Evolutionary conservation across 345 rosid species (phyloP), one percentile per base, ranked within the genome.

Genomic region (Brassica nigra): DNA sequence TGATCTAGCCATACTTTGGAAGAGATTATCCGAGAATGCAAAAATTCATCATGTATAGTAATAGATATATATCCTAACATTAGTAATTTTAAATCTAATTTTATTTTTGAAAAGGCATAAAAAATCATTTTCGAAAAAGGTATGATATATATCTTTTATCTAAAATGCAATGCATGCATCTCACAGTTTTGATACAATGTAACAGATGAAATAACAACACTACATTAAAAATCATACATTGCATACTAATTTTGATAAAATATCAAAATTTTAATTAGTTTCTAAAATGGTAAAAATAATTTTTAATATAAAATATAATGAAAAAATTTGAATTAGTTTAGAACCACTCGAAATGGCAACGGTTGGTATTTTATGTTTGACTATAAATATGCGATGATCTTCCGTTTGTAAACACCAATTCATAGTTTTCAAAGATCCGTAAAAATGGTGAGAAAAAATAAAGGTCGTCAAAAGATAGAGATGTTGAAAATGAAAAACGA

Each of bases 371-470:
- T 9, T 33, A 52, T 54, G 14, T 37, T 64, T 44, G 37, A 7
- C 16, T 78, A 78, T 78, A 71, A 78, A 71, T 78, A 64, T n/a
- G 57, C 49, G 42, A 63, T 5, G 16, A 27, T 30, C 1, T 62
- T 71, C 7, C 0, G 1, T 49, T 2, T 47, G 18, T 37, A 61
- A 68, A 39, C 4, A 78, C 12, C 30, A 37, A 63, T n/a, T 49
- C 30, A n/a, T 36, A 52, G 9, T 20, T 49, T 68, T 59, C 1
- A 4, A 30, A 42, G 1, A 31, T 61, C 1, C 4, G 11, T 16
- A n/a, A 78, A 27, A 71, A 78, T 78, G 85, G 83, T 66, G 86
- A 84, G 2, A 81, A 86, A 68, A 78, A 74, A 30, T 31, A 73
- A n/a, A 68, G 83, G 83, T 70, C 75, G 72, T 0, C 75, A 69